These are phyloP conservation scores for Starmerella floricola DNA, from an alignment of 805 yeast species.

Conservation along the genomic window DNA sequence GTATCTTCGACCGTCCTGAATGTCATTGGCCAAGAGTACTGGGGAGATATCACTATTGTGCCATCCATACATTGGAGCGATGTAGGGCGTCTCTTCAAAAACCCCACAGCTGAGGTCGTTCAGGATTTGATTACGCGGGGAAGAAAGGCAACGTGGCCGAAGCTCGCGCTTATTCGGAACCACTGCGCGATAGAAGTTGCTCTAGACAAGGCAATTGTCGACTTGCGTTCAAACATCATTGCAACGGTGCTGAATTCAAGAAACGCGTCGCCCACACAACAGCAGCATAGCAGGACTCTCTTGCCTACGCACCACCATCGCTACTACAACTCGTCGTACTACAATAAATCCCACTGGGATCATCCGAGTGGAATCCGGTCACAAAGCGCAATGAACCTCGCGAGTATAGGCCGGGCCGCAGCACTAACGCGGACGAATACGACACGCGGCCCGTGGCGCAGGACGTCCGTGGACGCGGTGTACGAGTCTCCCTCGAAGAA, in stretches of 20 bases:
- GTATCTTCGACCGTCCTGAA: slow-evolving; percentile 61
- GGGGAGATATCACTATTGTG: slow-evolving; percentile 86
- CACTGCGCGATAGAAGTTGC: slow-evolving; percentile 86
- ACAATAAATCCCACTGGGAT: background rate
- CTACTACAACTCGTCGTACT: background rate
- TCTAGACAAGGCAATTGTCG: slow-evolving; percentile 65
- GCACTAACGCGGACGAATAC: background rate
- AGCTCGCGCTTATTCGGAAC: slow-evolving; percentile 68
- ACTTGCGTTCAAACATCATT: slow-evolving; percentile 36
- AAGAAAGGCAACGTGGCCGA: slow-evolving; percentile 90
- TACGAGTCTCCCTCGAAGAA: background rate
- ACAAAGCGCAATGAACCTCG: background rate
- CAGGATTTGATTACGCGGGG: slow-evolving; percentile 65
- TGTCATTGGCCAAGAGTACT: slow-evolving; percentile 70
- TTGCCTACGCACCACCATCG: background rate
- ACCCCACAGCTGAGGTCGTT: slow-evolving; percentile 72
- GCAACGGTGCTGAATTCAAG: background rate
- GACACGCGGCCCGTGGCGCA: background rate
- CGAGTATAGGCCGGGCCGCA: background rate
- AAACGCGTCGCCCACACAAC: background rate
- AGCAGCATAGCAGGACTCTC: background rate
- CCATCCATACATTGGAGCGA: slow-evolving; percentile 58
- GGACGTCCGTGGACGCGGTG: background rate
- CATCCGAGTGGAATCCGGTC: background rate
- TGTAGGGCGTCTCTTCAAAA: slow-evolving; percentile 50